Percentiles rank a stretch among this genome's conserved stretches.
Conservation (phyloP, 495 filamentous ascomycete genomes). For the Aspergillus cavernicola region DNA sequence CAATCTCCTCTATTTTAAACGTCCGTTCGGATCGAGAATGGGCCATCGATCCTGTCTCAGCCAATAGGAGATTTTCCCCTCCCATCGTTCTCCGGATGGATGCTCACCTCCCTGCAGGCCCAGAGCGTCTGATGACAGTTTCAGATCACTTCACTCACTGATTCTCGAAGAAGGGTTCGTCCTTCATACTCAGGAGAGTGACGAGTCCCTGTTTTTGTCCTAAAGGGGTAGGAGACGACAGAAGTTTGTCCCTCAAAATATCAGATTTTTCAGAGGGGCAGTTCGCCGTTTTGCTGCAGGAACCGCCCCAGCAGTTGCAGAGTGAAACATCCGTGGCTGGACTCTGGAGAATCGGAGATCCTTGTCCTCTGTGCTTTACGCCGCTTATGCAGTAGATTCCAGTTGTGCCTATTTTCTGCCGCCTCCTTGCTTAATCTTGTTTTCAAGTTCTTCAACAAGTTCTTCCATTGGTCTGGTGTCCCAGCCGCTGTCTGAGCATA, state of each 20-base stretch:
- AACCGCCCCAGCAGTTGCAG: slow-evolving; percentile 8
- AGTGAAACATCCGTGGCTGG: slow-evolving; percentile 12
- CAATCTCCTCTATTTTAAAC: background rate
- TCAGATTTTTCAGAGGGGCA: slow-evolving; percentile 5
- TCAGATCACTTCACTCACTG: background rate
- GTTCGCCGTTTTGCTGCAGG: slow-evolving; percentile 11
- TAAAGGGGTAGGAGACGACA: too few species aligned
- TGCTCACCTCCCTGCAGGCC: slow-evolving; percentile 2
- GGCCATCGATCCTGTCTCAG: background rate
- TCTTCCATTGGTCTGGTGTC: background rate
- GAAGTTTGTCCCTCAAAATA: too few species aligned
- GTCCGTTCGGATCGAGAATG: background rate
- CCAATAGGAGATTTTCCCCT: slow-evolving; percentile 9
- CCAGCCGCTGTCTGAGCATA: background rate
- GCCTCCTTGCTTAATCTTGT: background rate
- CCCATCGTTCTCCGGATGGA: background rate
- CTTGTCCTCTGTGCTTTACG: background rate
- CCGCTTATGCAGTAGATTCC: background rate
- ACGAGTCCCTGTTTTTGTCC: too few species aligned
- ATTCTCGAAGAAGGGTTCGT: too few species aligned
- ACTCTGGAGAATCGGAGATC: too few species aligned
- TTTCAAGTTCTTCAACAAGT: too few species aligned
- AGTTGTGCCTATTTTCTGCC: background rate
- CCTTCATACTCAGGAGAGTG: too few species aligned
- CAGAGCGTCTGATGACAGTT: slow-evolving; percentile 5